Evolutionary conservation across 768 basidiomycete species (phyloP).

Genomic region (Mycena belliarum): DNA sequence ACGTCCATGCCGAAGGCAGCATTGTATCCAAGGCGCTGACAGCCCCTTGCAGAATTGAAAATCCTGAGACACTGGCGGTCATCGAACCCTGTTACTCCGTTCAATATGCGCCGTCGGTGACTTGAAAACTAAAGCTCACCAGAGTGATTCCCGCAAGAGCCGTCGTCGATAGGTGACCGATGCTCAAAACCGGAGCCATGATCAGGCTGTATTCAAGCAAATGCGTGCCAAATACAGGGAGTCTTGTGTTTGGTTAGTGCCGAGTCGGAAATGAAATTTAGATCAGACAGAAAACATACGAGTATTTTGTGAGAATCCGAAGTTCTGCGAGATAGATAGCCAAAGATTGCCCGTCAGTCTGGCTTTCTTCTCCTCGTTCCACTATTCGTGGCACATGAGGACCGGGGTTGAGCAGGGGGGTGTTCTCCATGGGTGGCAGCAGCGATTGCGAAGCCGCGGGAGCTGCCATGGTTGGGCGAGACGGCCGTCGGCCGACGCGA

Average conservation of each 20-base stretch:
- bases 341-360: constrained; percentile 31
- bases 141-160: constrained; percentile 84
- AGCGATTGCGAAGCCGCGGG: constrained; percentile 7
- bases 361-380: constrained; percentile 45
- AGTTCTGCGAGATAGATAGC: constrained; percentile 59
- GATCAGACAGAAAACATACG: constrained; percentile 57
- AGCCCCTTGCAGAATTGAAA: constrained; percentile 82
- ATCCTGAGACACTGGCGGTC: constrained; percentile 73
- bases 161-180: constrained; percentile 88
- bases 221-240: constrained; percentile 51
- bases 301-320: constrained; percentile 58
- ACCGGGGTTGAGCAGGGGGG: constrained; percentile 50
- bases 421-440: constrained; percentile 44
- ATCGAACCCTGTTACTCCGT: constrained; percentile 49
- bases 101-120: too few species aligned
- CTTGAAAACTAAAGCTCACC: constrained; percentile 2
- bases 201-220: constrained; percentile 85
- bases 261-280: background rate
- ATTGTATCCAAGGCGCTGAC: constrained; percentile 88
- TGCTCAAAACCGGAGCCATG: constrained; percentile 79
- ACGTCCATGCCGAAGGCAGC: constrained; percentile 94
- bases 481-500: constrained; percentile 19
- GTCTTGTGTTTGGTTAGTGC: constrained; percentile 1
- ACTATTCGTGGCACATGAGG: constrained; percentile 59
- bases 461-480: constrained; percentile 21